These are phyloP conservation scores for Pseudoneurospora amorphoporcata DNA, from an alignment of 495 filamentous ascomycete species.

Conservation along the genomic window DNA sequence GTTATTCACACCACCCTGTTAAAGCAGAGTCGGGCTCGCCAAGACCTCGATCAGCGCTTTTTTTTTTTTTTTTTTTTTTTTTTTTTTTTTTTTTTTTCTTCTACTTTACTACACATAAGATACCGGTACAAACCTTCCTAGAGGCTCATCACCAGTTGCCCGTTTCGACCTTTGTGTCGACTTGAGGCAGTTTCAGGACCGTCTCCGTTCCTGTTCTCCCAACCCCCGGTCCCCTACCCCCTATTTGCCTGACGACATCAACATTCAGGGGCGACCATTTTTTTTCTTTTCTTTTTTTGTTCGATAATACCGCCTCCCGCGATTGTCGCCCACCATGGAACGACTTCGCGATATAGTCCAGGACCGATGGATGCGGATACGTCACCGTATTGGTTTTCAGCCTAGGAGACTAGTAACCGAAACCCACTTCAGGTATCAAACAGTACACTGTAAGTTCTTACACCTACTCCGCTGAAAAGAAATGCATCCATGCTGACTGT, in stretches of 20 bases:
- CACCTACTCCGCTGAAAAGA: not conserved
- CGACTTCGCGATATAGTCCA: not conserved
- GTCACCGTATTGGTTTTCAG: not conserved
- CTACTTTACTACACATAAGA: not conserved
- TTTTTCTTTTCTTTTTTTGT: not conserved
- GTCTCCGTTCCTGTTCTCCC: not conserved
- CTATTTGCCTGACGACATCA: not conserved
- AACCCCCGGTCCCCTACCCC: not conserved
- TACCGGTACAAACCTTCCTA: not conserved
- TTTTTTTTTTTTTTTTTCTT: not conserved
- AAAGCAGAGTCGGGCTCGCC: not conserved
- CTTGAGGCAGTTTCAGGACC: not conserved
- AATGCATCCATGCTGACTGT: constrained; percentile 1
- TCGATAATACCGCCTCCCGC: not conserved
- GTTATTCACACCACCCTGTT: not conserved
- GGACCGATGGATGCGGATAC: not conserved
- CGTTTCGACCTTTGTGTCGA: not conserved
- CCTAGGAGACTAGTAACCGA: not conserved
- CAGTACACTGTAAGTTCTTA: constrained; percentile 60
- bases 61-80: not conserved
- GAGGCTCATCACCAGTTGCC: not conserved
- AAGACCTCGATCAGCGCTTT: not conserved
- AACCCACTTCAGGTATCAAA: constrained; percentile 68
- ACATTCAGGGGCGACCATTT: not conserved
- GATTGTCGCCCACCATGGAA: not conserved